Base-by-base conservation (phyloP, 2,329 filamentous ascomycete genomes). In the Ascochyta viciae-villosae region DNA sequence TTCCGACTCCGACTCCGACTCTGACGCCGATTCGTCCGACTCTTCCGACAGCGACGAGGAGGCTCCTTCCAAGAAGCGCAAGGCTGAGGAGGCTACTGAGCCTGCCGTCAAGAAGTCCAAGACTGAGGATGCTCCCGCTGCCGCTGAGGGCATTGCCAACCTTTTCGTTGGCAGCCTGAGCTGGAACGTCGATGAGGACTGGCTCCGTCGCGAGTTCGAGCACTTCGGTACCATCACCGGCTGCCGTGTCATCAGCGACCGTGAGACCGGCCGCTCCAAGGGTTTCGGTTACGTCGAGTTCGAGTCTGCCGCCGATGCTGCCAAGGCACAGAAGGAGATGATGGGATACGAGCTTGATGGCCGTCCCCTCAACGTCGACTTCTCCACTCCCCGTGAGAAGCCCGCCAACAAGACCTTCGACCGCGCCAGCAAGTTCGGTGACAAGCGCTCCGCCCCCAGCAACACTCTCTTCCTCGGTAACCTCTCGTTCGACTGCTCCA, bases 231-330 rank as follows among this genome's bases (percentile, higher is more conserved):
- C 89, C 71, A 83, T 96, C 53, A 80, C 82, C 64, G 85, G 86
- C 68, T 89, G 88, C 63, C 89, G 91, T 68, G 87, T 96, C 72
- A 90, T 96, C 76, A 93, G 87, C 67, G 91, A 96, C 81, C 89
- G 89, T 76, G 86, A 88, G 52, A 85, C 83, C 71, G 90, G 91
- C 70, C 89, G 91, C 73, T 94, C 92, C 78, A 92, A 92, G 80
- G 93, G 91, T 64, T 96, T 96, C 77, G 93, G 93, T 59, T 97
- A 96, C 75, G 90, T 96, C 69, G 92, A 96, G 82, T 96, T 93
- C 78, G 82, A 83, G 73, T 85, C 82, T 65, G 78, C 83, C 58
- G 87, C 85, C 57, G 83, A 86, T 74, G 90, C 89, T 53, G 84
- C 85, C 68, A 88, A 87, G 74, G 91, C 91, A 52, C 85, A 89